A percentile compares a stretch with the other conserved stretches of the same genome.
These are phyloP conservation scores for Beverwykella pulmonaria DNA, from an alignment of 495 filamentous ascomycete species.

Conservation along the genomic window DNA sequence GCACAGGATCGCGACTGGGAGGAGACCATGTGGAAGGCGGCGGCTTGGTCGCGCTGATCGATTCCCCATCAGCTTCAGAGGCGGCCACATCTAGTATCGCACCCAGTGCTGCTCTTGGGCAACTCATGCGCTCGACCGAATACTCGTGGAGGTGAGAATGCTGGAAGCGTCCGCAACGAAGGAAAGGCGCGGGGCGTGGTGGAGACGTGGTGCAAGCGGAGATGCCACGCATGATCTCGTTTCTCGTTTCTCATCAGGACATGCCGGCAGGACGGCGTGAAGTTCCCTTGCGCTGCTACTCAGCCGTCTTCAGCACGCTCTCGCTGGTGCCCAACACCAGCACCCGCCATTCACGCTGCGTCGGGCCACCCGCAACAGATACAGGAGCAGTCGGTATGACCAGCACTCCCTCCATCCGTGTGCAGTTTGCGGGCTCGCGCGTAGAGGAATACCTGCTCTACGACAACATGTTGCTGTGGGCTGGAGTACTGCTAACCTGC, in stretches of 20 bases:
- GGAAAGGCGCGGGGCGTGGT: background rate
- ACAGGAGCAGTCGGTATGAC: background rate
- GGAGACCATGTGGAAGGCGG: background rate
- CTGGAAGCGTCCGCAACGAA: background rate
- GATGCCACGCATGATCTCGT: background rate
- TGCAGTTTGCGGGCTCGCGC: background rate
- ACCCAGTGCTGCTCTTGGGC: background rate
- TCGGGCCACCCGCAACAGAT: background rate
- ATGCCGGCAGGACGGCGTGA: background rate
- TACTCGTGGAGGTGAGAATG: background rate
- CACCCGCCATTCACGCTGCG: background rate
- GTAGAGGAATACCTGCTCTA: background rate
- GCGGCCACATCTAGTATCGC: background rate
- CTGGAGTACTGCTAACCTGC: background rate
- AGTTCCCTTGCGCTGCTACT: background rate
- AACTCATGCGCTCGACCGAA: background rate
- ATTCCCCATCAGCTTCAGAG: background rate
- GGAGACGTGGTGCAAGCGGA: background rate
- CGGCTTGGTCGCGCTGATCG: slow-evolving; percentile 1
- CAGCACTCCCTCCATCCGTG: background rate
- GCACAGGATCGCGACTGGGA: background rate
- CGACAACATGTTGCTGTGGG: background rate
- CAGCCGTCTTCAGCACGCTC: background rate
- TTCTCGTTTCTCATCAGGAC: background rate
- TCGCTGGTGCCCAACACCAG: background rate